A percentile compares a stretch with the other conserved stretches of the same genome.
phyloP scores from a whole-genome alignment of 108 stramenopile genomes.

The Aurantiochytrium sp. region DNA sequence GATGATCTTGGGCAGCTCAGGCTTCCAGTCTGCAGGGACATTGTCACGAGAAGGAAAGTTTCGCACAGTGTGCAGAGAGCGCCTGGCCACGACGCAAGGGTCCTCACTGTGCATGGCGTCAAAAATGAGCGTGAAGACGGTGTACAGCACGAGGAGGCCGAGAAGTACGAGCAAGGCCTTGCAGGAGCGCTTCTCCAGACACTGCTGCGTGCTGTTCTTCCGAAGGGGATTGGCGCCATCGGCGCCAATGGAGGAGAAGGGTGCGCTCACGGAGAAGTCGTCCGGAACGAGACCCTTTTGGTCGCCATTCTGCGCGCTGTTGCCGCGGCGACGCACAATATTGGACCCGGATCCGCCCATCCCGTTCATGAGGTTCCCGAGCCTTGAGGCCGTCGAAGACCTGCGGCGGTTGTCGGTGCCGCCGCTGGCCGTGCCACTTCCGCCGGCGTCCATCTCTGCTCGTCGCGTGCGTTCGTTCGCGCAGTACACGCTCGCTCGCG shows the following conservation, averaged over 20 bases:
- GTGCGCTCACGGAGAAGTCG: background rate
- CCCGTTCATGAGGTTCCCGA: background rate
- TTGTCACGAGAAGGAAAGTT: background rate
- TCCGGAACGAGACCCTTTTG: background rate
- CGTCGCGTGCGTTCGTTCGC: too few relatives aligned
- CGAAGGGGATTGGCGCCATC: background rate
- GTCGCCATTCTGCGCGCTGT: background rate
- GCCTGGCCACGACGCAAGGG: conserved; percentile 2
- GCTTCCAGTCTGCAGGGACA: background rate
- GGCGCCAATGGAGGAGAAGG: background rate
- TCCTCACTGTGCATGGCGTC: background rate
- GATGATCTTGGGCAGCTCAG: background rate
- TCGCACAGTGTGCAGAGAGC: background rate
- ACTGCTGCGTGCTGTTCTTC: background rate
- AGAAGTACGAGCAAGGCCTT: background rate
- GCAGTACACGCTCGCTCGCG: too few relatives aligned
- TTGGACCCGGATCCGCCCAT: background rate
- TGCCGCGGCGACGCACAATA: background rate
- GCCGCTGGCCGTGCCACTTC: background rate
- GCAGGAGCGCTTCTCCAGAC: background rate
- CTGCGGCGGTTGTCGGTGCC: background rate
- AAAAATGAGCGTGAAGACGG: background rate
- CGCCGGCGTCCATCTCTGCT: too few relatives aligned
- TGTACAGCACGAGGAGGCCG: background rate
- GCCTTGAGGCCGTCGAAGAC: background rate